These are phyloP conservation scores for Secale cereale DNA, from an alignment of 176 grass and related monocot genomes.

Conservation along the genomic window DNA sequence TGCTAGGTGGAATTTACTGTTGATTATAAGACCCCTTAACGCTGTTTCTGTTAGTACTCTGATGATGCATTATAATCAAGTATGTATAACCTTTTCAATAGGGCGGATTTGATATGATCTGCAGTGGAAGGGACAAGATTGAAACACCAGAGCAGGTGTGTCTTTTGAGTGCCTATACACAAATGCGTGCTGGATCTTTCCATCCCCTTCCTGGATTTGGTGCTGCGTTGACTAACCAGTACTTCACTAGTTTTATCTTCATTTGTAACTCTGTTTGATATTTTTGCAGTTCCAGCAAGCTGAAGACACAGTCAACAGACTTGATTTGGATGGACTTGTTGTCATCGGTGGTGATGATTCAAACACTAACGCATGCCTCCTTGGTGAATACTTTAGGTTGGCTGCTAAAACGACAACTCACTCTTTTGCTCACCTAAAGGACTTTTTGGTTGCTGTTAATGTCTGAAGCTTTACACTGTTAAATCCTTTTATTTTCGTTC, in stretches of 20 bases:
- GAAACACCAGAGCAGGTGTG: constrained; percentile 94
- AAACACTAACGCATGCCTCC: constrained; percentile 97
- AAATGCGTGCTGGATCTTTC: constrained; percentile 1
- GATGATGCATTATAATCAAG: not conserved
- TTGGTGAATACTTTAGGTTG: constrained; percentile 92
- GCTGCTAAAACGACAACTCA: not conserved
- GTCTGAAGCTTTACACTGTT: not conserved
- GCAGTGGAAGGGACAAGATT: constrained; percentile 99
- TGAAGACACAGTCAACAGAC: constrained; percentile 77
- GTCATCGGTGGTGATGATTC: constrained; percentile 99
- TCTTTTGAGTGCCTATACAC: not conserved
- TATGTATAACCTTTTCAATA: constrained; percentile 24
- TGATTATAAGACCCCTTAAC: not conserved
- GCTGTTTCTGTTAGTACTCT: not conserved
- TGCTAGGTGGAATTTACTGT: not conserved
- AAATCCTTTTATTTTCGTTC: not conserved
- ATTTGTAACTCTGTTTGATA: constrained; percentile 17
- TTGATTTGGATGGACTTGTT: constrained; percentile 93
- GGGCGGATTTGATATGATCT: constrained; percentile 99
- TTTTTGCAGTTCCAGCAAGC: constrained; percentile 88
- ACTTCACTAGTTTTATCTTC: not conserved
- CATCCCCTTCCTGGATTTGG: not conserved
- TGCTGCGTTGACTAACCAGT: not conserved
- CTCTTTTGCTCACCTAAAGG: not conserved
- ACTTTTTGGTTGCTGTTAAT: not conserved